phyloP scores from a whole-genome alignment of 2,329 filamentous ascomycete species.

The Sarocladiaceae sp. region DNA sequence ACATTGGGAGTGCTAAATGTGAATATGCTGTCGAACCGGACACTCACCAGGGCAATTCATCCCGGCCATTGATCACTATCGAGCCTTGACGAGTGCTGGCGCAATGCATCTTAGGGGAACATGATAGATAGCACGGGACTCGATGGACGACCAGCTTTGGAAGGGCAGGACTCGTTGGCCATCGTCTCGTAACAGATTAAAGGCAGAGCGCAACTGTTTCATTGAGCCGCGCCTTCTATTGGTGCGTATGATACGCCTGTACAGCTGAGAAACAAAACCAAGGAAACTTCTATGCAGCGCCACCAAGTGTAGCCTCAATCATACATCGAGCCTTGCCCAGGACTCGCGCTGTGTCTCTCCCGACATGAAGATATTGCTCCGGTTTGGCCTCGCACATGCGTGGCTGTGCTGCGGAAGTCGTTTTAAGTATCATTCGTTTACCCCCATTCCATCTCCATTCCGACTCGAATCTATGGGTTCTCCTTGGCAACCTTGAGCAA shows the following conservation, averaged over 20 bases:
- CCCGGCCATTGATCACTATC: too few relatives aligned
- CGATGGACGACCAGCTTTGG: too few relatives aligned
- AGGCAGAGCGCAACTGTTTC: neutral
- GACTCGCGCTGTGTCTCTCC: slow-evolving; percentile 11
- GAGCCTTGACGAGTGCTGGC: too few relatives aligned
- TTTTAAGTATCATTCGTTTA: slow-evolving; percentile 7
- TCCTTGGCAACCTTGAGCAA: slow-evolving; percentile 59
- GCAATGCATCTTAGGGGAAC: too few relatives aligned
- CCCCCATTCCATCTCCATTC: slow-evolving; percentile 2
- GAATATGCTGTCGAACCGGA: too few relatives aligned
- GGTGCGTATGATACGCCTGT: slow-evolving; percentile 50
- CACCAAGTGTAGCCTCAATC: slow-evolving; percentile 36
- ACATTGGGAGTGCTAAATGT: too few relatives aligned
- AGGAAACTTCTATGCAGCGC: slow-evolving; percentile 47
- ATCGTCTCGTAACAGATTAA: neutral
- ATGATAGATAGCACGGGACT: too few relatives aligned
- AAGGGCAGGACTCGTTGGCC: too few relatives aligned
- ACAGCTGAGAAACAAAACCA: slow-evolving; percentile 41
- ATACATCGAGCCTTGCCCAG: slow-evolving; percentile 29
- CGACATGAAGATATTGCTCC: slow-evolving; percentile 7
- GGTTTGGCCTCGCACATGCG: slow-evolving; percentile 5
- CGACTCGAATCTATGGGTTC: slow-evolving; percentile 37
- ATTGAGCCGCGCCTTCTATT: slow-evolving; percentile 35
- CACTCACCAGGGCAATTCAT: too few relatives aligned
- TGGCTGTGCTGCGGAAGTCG: slow-evolving; percentile 8